Conservation (phyloP, 2,329 filamentous ascomycete species). For the Pseudocercospora cruenta region DNA sequence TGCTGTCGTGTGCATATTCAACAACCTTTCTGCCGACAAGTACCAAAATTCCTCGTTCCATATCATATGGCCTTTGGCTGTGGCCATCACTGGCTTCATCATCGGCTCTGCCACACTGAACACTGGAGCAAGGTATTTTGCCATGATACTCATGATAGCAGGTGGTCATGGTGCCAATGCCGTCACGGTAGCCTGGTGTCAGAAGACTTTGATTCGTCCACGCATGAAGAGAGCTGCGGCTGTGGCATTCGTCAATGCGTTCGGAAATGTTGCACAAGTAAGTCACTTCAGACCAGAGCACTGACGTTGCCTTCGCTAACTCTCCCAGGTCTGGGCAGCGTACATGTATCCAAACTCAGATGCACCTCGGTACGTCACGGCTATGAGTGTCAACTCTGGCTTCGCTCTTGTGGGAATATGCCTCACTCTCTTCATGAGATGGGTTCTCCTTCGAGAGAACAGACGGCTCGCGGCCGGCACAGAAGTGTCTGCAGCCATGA, state of each 20-base stretch:
- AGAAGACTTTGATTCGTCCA: slow-evolving; percentile 9
- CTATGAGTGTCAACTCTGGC: slow-evolving; percentile 7
- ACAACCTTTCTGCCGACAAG: slow-evolving; percentile 24
- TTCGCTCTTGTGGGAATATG: slow-evolving; percentile 5
- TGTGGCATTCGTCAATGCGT: slow-evolving; percentile 11
- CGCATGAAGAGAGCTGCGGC: slow-evolving; percentile 9
- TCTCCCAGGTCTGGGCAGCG: neutral
- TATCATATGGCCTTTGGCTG: slow-evolving; percentile 56
- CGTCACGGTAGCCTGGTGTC: slow-evolving; percentile 1
- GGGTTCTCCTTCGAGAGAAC: neutral
- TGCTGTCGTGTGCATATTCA: slow-evolving; percentile 27
- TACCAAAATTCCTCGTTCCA: slow-evolving; percentile 45
- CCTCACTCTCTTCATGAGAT: slow-evolving; percentile 5
- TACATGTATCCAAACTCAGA: slow-evolving; percentile 6
- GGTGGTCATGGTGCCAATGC: slow-evolving; percentile 2
- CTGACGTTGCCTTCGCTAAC: neutral
- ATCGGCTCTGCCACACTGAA: slow-evolving; percentile 13
- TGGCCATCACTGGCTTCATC: slow-evolving; percentile 53
- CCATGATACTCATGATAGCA: slow-evolving; percentile 5
- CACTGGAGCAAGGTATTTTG: slow-evolving; percentile 11
- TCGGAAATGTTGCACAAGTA: slow-evolving; percentile 9
- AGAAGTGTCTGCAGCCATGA: slow-evolving; percentile 1
- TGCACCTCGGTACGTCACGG: slow-evolving; percentile 1
- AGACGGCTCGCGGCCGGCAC: neutral
- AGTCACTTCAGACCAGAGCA: neutral